These are phyloP conservation scores for Tetrahymena malaccensis DNA, from an alignment of 73 alveolate genomes.

Conservation along the genomic window DNA sequence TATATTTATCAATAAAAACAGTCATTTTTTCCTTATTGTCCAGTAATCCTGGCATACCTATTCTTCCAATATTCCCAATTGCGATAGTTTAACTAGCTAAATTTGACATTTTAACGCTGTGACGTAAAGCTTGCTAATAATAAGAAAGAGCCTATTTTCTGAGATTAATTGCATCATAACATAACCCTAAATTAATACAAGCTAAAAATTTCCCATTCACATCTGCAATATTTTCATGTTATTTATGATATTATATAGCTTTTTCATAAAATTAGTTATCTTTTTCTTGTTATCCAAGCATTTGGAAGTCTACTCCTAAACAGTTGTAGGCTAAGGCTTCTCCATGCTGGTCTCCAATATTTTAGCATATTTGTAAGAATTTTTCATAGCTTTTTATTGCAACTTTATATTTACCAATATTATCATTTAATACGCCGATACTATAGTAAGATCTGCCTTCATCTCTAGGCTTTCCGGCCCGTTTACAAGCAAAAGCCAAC, in stretches of 20 bases:
- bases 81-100: slow-evolving; percentile 28
- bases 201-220: slow-evolving; percentile 40
- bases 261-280: slow-evolving; percentile 12
- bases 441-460: slow-evolving; percentile 89
- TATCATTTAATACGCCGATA: slow-evolving; percentile 78
- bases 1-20: slow-evolving; percentile 25
- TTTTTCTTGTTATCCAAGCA: slow-evolving; percentile 45
- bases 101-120: slow-evolving; percentile 8
- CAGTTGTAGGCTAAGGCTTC: slow-evolving; percentile 83
- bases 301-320: slow-evolving; percentile 74
- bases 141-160: slow-evolving; percentile 9
- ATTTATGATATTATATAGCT: slow-evolving; percentile 32
- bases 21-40: slow-evolving; percentile 37
- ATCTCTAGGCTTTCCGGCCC: slow-evolving; percentile 86
- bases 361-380: slow-evolving; percentile 63
- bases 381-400: slow-evolving; percentile 69
- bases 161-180: slow-evolving; percentile 9
- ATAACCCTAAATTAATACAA: slow-evolving; percentile 29
- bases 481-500: slow-evolving; percentile 79
- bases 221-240: slow-evolving; percentile 34
- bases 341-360: slow-evolving; percentile 78
- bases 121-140: slow-evolving; percentile 13
- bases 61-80: slow-evolving; percentile 31
- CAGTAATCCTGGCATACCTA: slow-evolving; percentile 19
- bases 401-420: slow-evolving; percentile 55